Base-by-base conservation (phyloP, 106 monocot species). In the Dendrobium catenatum region DNA sequence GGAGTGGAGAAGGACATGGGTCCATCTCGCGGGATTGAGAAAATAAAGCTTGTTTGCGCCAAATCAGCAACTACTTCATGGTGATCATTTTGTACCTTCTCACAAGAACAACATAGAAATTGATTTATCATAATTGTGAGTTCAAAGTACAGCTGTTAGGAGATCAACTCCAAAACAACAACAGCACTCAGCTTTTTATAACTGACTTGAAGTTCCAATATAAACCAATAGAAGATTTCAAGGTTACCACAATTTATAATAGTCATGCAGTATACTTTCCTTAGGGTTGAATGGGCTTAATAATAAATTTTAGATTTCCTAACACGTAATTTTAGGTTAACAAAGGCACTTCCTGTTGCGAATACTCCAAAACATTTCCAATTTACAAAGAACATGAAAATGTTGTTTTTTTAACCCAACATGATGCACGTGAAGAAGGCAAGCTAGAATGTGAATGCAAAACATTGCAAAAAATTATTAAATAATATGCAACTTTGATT, bases 21-120 rank as follows among this genome's bases (percentile, higher is more conserved):
- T 24, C 98, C 98, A 88, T 99, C 98, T n/a, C 84, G 82, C 40
- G 95, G 98, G 88, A 99, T 90, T 6, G 95, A 93, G 77, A 99
- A 99, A 75, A 99, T 89, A 91, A 99, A 99, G 79, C 93, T 91
- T 55, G 98, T 93, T 27, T 99, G 93, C 29, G 70, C 78, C 74
- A 99, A 66, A 84, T 99, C 98, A 15, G 95, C 89, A 78, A 99
- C 98, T 74, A 93, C 89, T 82, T 93, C 91, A 88, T 95, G 91
- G 78, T 93, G 86, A 81, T 99, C 98, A 80, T 92, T 99, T 37
- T 93, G 95, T 59, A 99, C 84, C 98, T 99, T 87, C 61, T n/a
- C 73, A 80, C 5, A 73, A 75, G 47, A 67, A 83, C 55, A 74
- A 51, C 24, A 76, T 5, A 9, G 13, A 74, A 74, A 74, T 76